Conservation (phyloP, 225 moss, liverwort and hornwort species). For the Physcomitrium patens region DNA sequence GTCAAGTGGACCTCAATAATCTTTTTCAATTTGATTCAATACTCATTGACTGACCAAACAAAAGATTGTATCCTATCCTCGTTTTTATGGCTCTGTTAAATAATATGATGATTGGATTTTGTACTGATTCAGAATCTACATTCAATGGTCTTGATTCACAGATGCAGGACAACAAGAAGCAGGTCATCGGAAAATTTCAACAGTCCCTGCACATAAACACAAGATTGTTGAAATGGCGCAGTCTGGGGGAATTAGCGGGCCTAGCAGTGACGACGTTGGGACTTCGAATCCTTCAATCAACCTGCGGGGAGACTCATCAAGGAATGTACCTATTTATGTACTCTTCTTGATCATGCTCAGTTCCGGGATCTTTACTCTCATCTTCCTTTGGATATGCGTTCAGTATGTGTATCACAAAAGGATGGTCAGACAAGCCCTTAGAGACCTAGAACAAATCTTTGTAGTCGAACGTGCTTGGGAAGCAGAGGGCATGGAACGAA, state of each 20-base stretch:
- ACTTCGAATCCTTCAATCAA: slow-evolving; percentile 8
- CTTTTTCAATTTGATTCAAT: not conserved
- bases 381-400: slow-evolving; percentile 32
- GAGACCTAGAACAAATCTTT: slow-evolving; percentile 22
- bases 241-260: not conserved
- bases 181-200: not conserved
- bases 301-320: slow-evolving; percentile 9
- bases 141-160: not conserved
- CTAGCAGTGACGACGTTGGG: not conserved
- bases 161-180: slow-evolving; percentile 24
- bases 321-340: slow-evolving; percentile 30
- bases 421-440: slow-evolving; percentile 22
- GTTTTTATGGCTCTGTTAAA: not conserved
- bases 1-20: not conserved
- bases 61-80: not conserved
- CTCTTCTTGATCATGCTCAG: slow-evolving; percentile 34
- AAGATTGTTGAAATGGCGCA: slow-evolving; percentile 9
- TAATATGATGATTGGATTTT: not conserved
- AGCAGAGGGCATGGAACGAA: slow-evolving; percentile 7
- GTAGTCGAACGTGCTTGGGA: slow-evolving; percentile 16
- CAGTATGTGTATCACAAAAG: slow-evolving; percentile 29
- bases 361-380: slow-evolving; percentile 37
- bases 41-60: not conserved
- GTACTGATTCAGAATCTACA: slow-evolving; percentile 6
- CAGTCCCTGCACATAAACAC: not conserved